Base-by-base conservation (phyloP, 768 basidiomycete species). In the Candolleomyces efflorescens region DNA sequence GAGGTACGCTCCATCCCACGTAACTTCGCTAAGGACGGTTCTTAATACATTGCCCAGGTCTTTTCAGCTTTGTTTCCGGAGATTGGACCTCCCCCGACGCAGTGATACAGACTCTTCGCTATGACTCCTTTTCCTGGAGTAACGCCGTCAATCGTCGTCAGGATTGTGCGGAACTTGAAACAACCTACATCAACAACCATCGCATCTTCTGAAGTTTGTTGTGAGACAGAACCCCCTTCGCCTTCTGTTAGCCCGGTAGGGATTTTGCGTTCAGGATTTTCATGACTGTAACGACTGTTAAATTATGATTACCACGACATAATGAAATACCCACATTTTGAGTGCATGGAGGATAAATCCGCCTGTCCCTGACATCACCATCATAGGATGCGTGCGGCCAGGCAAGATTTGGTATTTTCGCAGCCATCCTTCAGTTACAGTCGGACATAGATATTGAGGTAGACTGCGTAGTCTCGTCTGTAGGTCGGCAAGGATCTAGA, bases 371-470 rank as follows among this genome's bases (percentile, higher is more conserved):
- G 91, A 88, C 58, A 86, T 90, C 56, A 79, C 87, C 97, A 99
- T 98, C 62, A 83, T 85, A 3, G 97, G 97, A 74, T 99, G 97
- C 41, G 92, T 96, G 37, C 97, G 82, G 22, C 97, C 96, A 22
- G 97, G 97, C n/a, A 99, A 78, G 15, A 84, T 84, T 69, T 98
- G 96, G 74, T 98, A 99, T 61, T 84, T 82, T 26, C 96, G 84
- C 43, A 92, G 71, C 89, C 91, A 98, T 11, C 84, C 78, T 71
- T 98, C 96, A 2, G 90, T 89, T 27, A 98, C 74, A 15, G 80
- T 85, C 7, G 93, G 88, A 32, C 84, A 86, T 11, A 98, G 76
- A 70, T 84, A 95, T 60, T 79, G 72, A 9, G 89, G 84, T 41
- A 80, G 66, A 23, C 79, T 73, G 48, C 91, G 84, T 64, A 98